Conservation (phyloP, 331 rosid genomes). For the Phaseolus coccineus region DNA sequence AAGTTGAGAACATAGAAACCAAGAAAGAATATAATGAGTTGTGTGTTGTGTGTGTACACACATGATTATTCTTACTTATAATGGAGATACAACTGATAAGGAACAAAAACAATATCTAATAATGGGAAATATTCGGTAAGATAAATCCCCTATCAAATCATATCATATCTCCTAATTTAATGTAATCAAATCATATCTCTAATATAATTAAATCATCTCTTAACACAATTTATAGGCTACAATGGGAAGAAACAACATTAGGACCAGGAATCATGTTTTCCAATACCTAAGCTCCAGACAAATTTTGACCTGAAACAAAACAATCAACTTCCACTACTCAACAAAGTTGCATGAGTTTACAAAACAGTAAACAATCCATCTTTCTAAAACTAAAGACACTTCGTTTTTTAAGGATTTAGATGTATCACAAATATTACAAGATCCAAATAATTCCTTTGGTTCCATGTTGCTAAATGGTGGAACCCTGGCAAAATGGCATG, state of each 20-base stretch:
- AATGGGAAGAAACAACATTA: not conserved
- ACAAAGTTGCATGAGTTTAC: slow-evolving; percentile 19
- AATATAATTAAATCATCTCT: too few relatives aligned
- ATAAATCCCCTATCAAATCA: too few relatives aligned
- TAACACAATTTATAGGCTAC: not conserved
- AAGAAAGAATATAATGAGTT: too few relatives aligned
- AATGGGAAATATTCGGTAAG: too few relatives aligned
- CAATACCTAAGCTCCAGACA: slow-evolving; percentile 9
- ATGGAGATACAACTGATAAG: too few relatives aligned
- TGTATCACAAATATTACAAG: slow-evolving; percentile 20
- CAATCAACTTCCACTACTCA: slow-evolving; percentile 15
- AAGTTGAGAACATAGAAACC: too few relatives aligned
- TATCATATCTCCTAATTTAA: too few relatives aligned
- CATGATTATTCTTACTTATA: too few relatives aligned
- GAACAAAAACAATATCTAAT: too few relatives aligned
- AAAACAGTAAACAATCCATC: slow-evolving; percentile 7
- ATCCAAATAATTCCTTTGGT: not conserved
- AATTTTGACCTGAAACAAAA: slow-evolving; percentile 16
- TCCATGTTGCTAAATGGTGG: not conserved
- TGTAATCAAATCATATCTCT: too few relatives aligned
- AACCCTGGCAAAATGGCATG: not conserved
- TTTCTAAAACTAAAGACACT: slow-evolving; percentile 8
- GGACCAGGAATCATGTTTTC: not conserved
- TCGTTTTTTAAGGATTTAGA: slow-evolving; percentile 19
- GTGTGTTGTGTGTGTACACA: too few relatives aligned